Evolutionary conservation across 495 filamentous ascomycete genomes (phyloP).

Genomic region (Acidiella bohemica): DNA sequence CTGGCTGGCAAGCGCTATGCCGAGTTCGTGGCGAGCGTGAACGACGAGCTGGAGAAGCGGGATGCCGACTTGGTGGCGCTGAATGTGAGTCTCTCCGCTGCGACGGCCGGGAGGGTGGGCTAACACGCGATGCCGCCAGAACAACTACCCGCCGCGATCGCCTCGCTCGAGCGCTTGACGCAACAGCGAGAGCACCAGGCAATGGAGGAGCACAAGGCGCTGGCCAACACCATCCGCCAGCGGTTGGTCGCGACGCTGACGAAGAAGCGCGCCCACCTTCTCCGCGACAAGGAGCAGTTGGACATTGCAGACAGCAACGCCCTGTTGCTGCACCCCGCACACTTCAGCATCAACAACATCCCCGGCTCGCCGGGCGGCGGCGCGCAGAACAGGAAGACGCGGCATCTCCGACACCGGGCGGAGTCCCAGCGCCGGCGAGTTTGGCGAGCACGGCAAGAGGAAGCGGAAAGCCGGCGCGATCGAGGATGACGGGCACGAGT

Average conservation of each 20-base stretch:
- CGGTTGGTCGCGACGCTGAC: conserved; percentile 68
- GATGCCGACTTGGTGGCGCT: conserved; percentile 65
- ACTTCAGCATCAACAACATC: conserved; percentile 66
- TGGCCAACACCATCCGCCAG: conserved; percentile 68
- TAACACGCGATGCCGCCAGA: conserved; percentile 21
- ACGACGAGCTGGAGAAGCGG: conserved; percentile 68
- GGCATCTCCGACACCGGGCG: conserved; percentile 46
- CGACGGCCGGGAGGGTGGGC: too few species aligned
- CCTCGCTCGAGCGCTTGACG: conserved; percentile 23
- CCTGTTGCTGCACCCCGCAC: conserved; percentile 77
- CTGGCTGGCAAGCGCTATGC: conserved; percentile 69
- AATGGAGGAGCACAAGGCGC: conserved; percentile 61
- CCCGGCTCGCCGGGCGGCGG: conserved; percentile 37
- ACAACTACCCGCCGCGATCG: conserved; percentile 21
- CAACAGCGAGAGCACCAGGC: conserved; percentile 59
- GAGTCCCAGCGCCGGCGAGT: conserved; percentile 53
- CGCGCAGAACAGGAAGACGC: conserved; percentile 64
- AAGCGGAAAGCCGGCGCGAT: conserved; percentile 68
- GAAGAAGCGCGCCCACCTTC: conserved; percentile 58
- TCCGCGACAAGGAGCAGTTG: conserved; percentile 75
- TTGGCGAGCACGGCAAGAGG: conserved; percentile 40
- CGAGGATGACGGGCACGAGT: conserved; percentile 43
- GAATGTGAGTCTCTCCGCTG: conserved; percentile 45
- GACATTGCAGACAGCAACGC: conserved; percentile 83
- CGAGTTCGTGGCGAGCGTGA: conserved; percentile 69